Evolutionary conservation across 2,329 filamentous ascomycete species (phyloP).

Genomic region (Aspergillus pseudoviridinutans): DNA sequence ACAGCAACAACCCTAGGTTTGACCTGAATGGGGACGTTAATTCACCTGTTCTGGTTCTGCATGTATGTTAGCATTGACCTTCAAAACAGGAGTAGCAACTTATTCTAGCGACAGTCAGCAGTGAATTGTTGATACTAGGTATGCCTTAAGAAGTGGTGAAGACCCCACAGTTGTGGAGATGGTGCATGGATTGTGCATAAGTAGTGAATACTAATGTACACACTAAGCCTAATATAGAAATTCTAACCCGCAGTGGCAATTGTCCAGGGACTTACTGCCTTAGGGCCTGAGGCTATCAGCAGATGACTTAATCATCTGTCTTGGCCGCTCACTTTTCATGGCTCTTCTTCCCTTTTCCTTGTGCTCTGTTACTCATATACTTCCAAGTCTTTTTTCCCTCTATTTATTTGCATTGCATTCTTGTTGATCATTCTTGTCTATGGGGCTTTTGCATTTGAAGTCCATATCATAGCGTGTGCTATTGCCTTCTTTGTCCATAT

Average conservation of each 20-base stretch:
- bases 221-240: background rate
- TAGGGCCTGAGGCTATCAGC: background rate
- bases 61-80: background rate
- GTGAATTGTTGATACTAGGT: background rate
- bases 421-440: background rate
- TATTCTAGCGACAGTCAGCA: background rate
- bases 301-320: background rate
- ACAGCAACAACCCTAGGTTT: background rate
- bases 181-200: background rate
- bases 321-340: background rate
- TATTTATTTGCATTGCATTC: background rate
- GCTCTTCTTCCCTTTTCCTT: background rate
- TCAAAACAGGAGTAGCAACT: background rate
- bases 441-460: background rate
- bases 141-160: background rate
- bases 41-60: background rate
- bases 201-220: background rate
- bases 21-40: background rate
- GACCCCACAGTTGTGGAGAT: background rate
- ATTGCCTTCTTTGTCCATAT: slow-evolving; percentile 10
- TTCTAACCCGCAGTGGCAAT: background rate
- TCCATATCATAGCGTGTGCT: slow-evolving; percentile 5
- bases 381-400: background rate
- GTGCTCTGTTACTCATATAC: background rate
- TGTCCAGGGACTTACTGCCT: background rate